These are phyloP conservation scores for Cutaneotrichosporon cavernicola DNA, from an alignment of 1,284 basidiomycete species.

Conservation along the genomic window DNA sequence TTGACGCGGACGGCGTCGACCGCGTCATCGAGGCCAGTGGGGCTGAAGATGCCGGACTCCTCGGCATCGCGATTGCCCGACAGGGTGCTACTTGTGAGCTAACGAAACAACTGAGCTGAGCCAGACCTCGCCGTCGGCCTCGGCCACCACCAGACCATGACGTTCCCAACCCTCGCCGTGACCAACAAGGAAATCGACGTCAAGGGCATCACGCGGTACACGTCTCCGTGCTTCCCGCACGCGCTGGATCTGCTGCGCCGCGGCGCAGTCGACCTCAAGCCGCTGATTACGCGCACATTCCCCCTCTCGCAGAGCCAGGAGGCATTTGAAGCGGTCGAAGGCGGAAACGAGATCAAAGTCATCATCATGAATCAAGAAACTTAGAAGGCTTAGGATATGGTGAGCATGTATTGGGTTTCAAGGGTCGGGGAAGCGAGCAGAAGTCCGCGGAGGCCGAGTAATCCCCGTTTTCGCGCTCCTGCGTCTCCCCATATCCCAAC, in stretches of 20 bases:
- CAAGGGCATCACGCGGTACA: conserved; percentile 59
- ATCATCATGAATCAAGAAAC: conserved; percentile 48
- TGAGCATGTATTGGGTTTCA: neutral
- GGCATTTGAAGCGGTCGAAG: conserved; percentile 59
- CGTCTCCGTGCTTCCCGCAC: conserved; percentile 52
- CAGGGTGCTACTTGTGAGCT: conserved; percentile 57
- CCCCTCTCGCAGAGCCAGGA: conserved; percentile 52
- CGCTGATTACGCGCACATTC: conserved; percentile 61
- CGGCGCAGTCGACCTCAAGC: conserved; percentile 59
- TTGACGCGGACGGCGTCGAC: conserved; percentile 58
- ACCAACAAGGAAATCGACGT: conserved; percentile 71
- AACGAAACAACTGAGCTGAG: conserved; percentile 3
- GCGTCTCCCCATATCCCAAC: neutral
- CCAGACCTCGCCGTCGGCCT: conserved; percentile 48
- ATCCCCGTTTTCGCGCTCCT: neutral
- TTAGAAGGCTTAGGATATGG: neutral
- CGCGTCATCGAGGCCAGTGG: conserved; percentile 64
- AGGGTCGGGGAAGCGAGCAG: neutral
- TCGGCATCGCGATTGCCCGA: conserved; percentile 61
- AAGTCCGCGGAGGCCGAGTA: neutral
- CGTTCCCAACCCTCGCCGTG: conserved; percentile 48
- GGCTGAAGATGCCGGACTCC: conserved; percentile 63
- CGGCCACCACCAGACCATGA: conserved; percentile 46
- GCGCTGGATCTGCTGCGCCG: conserved; percentile 59
- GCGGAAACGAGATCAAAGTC: conserved; percentile 49